Evolutionary conservation across 345 rosid species (phyloP).

Genomic region (Linum trigynum): DNA sequence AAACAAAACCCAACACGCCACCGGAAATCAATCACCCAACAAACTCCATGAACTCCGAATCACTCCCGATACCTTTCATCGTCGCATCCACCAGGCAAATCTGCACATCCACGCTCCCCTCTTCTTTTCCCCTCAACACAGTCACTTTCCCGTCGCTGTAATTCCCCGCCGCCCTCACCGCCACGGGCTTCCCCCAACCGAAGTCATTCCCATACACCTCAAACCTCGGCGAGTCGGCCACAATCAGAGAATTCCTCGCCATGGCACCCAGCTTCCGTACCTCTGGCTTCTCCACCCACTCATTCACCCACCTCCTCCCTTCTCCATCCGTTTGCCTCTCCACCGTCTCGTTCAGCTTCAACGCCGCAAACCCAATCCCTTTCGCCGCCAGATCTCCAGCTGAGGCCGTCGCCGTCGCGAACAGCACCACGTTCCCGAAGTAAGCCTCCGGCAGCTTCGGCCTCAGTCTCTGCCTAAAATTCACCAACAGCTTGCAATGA

Average conservation of each 20-base stretch:
- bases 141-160: conserved; percentile 24
- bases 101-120: conserved; percentile 33
- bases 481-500: not conserved
- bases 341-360: conserved; percentile 14
- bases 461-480: conserved; percentile 7
- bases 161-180: not conserved
- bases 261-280: rapidly evolving
- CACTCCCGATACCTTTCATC: conserved; percentile 7
- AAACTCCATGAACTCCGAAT: conserved; percentile 17
- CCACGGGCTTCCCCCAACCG: not conserved
- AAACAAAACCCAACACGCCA: too few species aligned
- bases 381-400: conserved; percentile 7
- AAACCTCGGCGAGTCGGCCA: conserved; percentile 11
- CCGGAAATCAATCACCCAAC: conserved; percentile 9
- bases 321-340: conserved; percentile 9
- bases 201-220: not conserved
- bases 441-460: conserved; percentile 10
- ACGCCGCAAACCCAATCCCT: conserved; percentile 18
- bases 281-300: conserved; percentile 5
- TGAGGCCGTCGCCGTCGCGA: not conserved
- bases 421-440: conserved; percentile 13
- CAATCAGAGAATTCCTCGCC: not conserved
- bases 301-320: not conserved
- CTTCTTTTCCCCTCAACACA: conserved; percentile 19
- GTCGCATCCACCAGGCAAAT: conserved; percentile 13